Conservation (phyloP, 2,329 filamentous ascomycete genomes). For the Capronia epimyces region DNA sequence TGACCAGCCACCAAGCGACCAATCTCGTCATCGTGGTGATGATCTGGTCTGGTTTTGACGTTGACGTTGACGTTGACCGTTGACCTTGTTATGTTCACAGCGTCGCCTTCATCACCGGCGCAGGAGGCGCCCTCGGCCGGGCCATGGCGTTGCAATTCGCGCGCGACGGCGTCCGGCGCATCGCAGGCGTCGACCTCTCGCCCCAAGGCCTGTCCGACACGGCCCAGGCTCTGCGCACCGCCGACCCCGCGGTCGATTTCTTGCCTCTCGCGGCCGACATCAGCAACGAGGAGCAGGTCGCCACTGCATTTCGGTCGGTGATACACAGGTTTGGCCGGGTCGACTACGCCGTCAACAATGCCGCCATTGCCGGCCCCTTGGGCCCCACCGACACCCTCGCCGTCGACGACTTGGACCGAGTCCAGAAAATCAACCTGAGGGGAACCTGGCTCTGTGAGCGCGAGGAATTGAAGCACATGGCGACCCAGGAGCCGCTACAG, state of each 20-base stretch:
- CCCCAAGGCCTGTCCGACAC: slow-evolving; percentile 1
- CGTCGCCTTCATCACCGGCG: slow-evolving; percentile 42
- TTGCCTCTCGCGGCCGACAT: too few relatives aligned
- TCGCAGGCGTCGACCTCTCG: slow-evolving; percentile 7
- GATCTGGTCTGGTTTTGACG: too few relatives aligned
- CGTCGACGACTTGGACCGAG: slow-evolving; percentile 46
- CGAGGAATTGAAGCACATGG: slow-evolving; percentile 43
- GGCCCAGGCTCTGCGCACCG: too few relatives aligned
- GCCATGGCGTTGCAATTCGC: slow-evolving; percentile 43
- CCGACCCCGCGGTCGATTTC: too few relatives aligned
- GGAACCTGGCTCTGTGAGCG: slow-evolving; percentile 47
- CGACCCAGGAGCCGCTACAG: slow-evolving; percentile 41
- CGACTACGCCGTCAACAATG: slow-evolving; percentile 54
- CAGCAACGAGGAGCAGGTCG: too few relatives aligned
- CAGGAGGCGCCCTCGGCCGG: slow-evolving; percentile 44
- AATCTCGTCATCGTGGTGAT: too few relatives aligned
- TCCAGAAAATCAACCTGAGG: slow-evolving; percentile 53
- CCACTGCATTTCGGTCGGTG: background rate
- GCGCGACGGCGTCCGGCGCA: slow-evolving; percentile 5
- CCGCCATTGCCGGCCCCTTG: slow-evolving; percentile 46
- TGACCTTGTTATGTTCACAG: too few relatives aligned
- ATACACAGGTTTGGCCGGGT: slow-evolving; percentile 41
- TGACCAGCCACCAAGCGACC: too few relatives aligned
- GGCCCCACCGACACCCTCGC: slow-evolving; percentile 45
- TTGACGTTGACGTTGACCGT: too few relatives aligned